A percentile compares a stretch with the other conserved stretches of the same genome.
Evolutionary conservation across 257 asterid species (phyloP).

Genomic region (Cordia subcordata): DNA sequence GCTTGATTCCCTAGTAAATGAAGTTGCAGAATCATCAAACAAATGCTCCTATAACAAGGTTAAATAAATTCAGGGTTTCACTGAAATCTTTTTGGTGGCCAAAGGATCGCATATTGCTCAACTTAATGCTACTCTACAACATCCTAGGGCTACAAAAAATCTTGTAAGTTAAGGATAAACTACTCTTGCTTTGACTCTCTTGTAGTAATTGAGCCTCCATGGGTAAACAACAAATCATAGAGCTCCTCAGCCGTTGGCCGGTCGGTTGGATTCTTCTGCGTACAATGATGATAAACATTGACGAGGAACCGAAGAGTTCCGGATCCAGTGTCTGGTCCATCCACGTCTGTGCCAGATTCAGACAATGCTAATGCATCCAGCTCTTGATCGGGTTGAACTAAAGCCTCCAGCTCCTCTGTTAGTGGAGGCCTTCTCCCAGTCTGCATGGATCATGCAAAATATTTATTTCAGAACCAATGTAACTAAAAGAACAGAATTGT

Average conservation of each 20-base stretch:
- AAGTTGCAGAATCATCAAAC: background rate
- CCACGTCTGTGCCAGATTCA: constrained; percentile 9
- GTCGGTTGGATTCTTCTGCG: constrained; percentile 53
- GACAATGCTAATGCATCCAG: constrained; percentile 21
- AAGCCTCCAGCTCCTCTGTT: constrained; percentile 15
- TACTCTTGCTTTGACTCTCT: constrained; percentile 29
- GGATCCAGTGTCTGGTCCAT: constrained; percentile 22
- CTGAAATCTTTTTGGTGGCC: no score
- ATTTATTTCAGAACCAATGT: background rate
- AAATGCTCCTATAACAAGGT: background rate
- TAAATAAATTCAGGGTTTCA: background rate
- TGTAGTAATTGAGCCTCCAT: constrained; percentile 25
- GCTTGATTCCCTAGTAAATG: background rate
- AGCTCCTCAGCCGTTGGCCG: constrained; percentile 65
- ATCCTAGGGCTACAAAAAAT: constrained; percentile 45
- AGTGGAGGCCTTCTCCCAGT: constrained; percentile 34
- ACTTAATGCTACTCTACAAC: constrained; percentile 10
- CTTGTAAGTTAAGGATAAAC: constrained; percentile 7
- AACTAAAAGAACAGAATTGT: background rate
- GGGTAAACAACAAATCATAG: constrained; percentile 33
- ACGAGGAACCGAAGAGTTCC: constrained; percentile 39
- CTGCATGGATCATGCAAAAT: constrained; percentile 18
- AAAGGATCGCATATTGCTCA: no score
- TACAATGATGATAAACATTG: constrained; percentile 49
- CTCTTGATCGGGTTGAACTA: constrained; percentile 14